Base-by-base conservation (phyloP, 2,329 filamentous ascomycete genomes). In the Zarea fungicola region DNA sequence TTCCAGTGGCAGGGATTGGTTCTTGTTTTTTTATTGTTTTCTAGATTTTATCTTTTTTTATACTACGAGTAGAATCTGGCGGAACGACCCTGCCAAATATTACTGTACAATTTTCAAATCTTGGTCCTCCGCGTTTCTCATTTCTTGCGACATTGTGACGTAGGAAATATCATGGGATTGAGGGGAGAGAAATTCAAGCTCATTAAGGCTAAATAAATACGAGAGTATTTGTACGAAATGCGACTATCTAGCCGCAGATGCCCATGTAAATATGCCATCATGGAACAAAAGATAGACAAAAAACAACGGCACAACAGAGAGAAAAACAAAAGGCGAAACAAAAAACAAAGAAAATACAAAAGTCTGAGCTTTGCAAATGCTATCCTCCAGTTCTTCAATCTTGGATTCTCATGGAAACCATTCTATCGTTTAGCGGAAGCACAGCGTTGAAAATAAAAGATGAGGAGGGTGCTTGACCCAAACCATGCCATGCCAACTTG, bases 401-500 rank as follows among this genome's bases (percentile, higher is more conserved):
- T n/a, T n/a, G n/a, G n/a, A n/a, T n/a, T n/a, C n/a, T n/a, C n/a
- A n/a, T n/a, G n/a, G n/a, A n/a, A n/a, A 26, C 32, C 23, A 36
- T 45, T 45, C 32, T 45, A 45, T 45, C 37, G 18, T 45, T 34
- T 45, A 45, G 32, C 32, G 42, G 42, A 13, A 18, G n/a, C 16
- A 21, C 8, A 11, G 13, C 25, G 22, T 28, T 29, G 42, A 45
- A 29, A 29, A 22, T n/a, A 22, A 7, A 37, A 8, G 29, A 23
- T 36, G 14, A 8, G 19, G 18, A n/a, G n/a, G n/a, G n/a, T n/a
- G n/a, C n/a, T n/a, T n/a, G n/a, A n/a, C n/a, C n/a, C n/a, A n/a
- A n/a, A n/a, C n/a, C n/a, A n/a, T n/a, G n/a, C n/a, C n/a, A n/a
- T n/a, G n/a, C n/a, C n/a, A n/a, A n/a, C n/a, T n/a, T n/a, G n/a